Percentiles rank a stretch among this genome's conserved stretches.
phyloP scores from a whole-genome alignment of 2,329 filamentous ascomycete species.

The Paracoccidioides brasiliensis region DNA sequence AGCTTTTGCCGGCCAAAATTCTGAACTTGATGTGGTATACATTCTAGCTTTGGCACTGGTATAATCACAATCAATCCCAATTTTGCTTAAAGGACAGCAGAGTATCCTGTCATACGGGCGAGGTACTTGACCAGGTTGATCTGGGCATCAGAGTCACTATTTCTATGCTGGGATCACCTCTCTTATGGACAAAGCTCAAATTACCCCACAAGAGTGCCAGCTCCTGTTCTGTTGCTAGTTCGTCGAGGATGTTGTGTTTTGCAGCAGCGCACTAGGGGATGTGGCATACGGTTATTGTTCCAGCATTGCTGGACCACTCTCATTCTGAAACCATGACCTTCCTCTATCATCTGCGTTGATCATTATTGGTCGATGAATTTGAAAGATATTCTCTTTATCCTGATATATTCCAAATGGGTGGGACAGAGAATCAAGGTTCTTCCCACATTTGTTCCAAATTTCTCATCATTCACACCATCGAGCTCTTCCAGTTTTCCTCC shows the following conservation, averaged over 20 bases:
- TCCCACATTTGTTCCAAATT: not conserved
- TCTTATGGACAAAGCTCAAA: not conserved
- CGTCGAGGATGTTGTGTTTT: not conserved
- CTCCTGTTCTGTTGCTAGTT: not conserved
- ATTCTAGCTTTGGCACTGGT: too few species aligned
- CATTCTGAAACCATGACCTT: slow-evolving; percentile 13
- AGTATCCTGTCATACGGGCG: too few species aligned
- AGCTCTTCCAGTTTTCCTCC: not conserved
- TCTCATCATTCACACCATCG: not conserved
- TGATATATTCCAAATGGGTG: not conserved
- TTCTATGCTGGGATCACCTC: not conserved
- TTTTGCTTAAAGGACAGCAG: too few species aligned
- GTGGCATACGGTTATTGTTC: slow-evolving; percentile 3
- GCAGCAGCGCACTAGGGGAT: not conserved
- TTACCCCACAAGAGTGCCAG: not conserved
- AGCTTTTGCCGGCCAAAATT: too few species aligned
- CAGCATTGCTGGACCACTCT: slow-evolving; percentile 12
- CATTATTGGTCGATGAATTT: not conserved
- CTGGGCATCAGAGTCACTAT: not conserved
- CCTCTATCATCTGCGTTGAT: not conserved
- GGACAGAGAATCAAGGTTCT: not conserved
- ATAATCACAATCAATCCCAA: too few species aligned
- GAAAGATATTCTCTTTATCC: not conserved
- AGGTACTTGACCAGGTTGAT: not conserved
- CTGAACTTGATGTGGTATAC: too few species aligned